Evolutionary conservation across 192 early-diverging fungal genomes (phyloP).

Genomic region (Funneliformis geosporum): DNA sequence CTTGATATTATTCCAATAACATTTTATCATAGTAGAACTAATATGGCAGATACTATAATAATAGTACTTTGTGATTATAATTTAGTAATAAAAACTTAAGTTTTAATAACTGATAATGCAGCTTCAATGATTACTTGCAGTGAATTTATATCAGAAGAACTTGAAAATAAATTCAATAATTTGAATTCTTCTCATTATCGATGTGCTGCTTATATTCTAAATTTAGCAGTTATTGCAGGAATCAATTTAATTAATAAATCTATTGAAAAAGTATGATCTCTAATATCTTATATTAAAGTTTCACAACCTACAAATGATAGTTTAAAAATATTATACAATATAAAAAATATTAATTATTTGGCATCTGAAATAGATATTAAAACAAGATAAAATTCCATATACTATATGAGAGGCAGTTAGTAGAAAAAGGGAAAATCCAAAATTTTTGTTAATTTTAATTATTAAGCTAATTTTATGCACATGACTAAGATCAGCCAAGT

Average conservation of each 20-base stretch:
- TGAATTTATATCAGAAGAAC: neutral
- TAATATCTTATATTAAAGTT: neutral
- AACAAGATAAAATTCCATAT: too few species aligned
- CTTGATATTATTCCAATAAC: neutral
- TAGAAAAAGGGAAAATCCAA: too few species aligned
- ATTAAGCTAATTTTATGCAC: too few species aligned
- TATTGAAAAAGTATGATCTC: neutral
- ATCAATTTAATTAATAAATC: neutral
- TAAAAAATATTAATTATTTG: conserved; percentile 10
- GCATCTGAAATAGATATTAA: neutral
- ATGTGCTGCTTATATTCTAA: neutral
- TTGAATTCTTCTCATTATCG: neutral
- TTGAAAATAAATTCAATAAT: neutral
- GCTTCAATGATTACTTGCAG: neutral
- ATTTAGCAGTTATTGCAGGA: neutral
- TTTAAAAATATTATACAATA: conserved; percentile 10
- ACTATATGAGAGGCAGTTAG: too few species aligned
- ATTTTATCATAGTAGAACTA: neutral
- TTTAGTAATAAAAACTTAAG: neutral
- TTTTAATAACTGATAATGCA: neutral
- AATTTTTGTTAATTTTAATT: too few species aligned
- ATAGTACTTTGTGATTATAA: neutral
- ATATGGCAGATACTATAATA: neutral
- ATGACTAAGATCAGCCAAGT: too few species aligned
- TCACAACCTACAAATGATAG: neutral